Evolutionary conservation across 2,329 filamentous ascomycete genomes (phyloP).

Genomic region (Aspergillus melleus): DNA sequence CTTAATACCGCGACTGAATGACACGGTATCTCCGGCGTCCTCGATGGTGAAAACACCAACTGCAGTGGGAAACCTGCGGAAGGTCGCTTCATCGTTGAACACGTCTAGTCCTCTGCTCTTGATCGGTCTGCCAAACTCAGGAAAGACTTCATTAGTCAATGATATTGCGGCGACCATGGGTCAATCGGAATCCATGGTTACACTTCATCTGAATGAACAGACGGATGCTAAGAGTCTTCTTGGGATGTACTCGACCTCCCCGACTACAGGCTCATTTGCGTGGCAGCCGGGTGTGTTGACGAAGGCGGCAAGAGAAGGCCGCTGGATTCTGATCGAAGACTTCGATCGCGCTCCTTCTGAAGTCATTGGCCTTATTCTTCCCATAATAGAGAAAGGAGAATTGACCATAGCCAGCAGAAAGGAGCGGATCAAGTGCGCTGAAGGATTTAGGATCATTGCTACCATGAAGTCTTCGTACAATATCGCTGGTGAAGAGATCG

Average conservation of each 20-base stretch:
- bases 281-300: slow-evolving; percentile 94
- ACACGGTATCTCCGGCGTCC: slow-evolving; percentile 50
- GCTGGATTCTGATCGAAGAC: slow-evolving; percentile 97
- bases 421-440: slow-evolving; percentile 77
- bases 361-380: slow-evolving; percentile 87
- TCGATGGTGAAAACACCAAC: slow-evolving; percentile 70
- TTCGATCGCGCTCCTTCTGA: slow-evolving; percentile 92
- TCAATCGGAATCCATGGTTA: slow-evolving; percentile 81
- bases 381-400: slow-evolving; percentile 89
- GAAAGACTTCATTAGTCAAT: slow-evolving; percentile 84
- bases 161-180: slow-evolving; percentile 79
- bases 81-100: slow-evolving; percentile 67
- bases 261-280: slow-evolving; percentile 81
- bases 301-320: slow-evolving; percentile 86
- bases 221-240: slow-evolving; percentile 96
- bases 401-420: slow-evolving; percentile 86
- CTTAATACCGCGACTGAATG: slow-evolving; percentile 62
- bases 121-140: slow-evolving; percentile 78
- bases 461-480: slow-evolving; percentile 74
- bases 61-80: slow-evolving; percentile 69
- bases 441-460: slow-evolving; percentile 86
- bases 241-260: slow-evolving; percentile 88
- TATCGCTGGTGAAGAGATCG: slow-evolving; percentile 68
- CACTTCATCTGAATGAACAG: slow-evolving; percentile 94
- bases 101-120: slow-evolving; percentile 72